Base-by-base conservation (phyloP, 805 yeast species). In the Metschnikowia picachoensis region DNA sequence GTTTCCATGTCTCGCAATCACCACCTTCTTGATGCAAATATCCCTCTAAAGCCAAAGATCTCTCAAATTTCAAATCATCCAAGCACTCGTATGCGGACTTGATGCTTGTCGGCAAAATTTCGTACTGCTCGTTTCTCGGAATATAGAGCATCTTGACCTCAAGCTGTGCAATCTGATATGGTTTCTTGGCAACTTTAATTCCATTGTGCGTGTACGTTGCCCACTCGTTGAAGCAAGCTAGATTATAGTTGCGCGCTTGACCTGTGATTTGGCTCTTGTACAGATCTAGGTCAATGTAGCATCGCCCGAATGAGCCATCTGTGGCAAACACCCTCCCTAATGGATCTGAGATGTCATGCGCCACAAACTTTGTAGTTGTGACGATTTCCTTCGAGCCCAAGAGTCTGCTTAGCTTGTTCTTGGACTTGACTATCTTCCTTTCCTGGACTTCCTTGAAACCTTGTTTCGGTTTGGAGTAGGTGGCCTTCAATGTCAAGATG, bases 1-100 rank as follows among this genome's bases (percentile, higher is more conserved):
- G 78, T 55, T 86, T 79, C 82, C 91, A 80, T 28, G 74, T 69
- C 13, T 74, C 78, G 55, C 94, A 78, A 67, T 91, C 98, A 9
- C 97, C 97, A 15, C 98, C 98, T 59, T 85, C 88, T 66, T 91
- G 98, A 56, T 81, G 80, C 67, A 92, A 68, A 58, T 71, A 83
- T 0, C 97, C 97, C 60, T 85, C 84, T 57, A 69, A 68, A 2
- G 39, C 36, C 15, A 57, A 38, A 9, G 53, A 39, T 8, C 55
- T 40, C 45, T 70, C 74, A 17, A 56, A 48, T 31, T 47, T 51
- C 43, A 72, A 55, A 30, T 68, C 68, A 20, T 61, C 61, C 34
- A 70, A 55, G 27, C 66, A 59, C 36, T 70, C 74, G 45, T 52
- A 59, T 1, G 73, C 73, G 41, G 78, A 66, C 43, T 74, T 74